These are phyloP conservation scores for Nicotiana tomentosiformis DNA, from an alignment of 257 asterid species.

Conservation along the genomic window DNA sequence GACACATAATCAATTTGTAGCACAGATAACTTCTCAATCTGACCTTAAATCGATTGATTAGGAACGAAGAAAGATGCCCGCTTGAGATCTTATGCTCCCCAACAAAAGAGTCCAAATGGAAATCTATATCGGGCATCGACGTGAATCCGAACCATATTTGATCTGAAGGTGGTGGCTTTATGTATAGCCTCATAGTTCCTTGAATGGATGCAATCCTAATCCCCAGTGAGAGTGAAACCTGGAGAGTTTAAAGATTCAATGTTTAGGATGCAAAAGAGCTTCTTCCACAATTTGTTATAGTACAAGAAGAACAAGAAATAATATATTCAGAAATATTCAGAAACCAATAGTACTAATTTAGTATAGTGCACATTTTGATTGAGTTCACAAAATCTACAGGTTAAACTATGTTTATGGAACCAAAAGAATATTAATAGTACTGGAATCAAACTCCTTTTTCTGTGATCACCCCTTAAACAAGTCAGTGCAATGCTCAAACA, in stretches of 20 bases:
- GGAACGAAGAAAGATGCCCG: slow-evolving; percentile 60
- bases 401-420: no score
- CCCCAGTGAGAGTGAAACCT: slow-evolving; percentile 84
- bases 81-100: slow-evolving; percentile 87
- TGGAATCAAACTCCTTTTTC: neutral
- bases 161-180: slow-evolving; percentile 98
- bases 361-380: no score
- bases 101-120: slow-evolving; percentile 71
- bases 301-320: neutral
- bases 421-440: no score
- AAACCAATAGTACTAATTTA: no score
- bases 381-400: no score
- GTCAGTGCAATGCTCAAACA: neutral
- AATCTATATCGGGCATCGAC: slow-evolving; percentile 82
- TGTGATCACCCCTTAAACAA: neutral
- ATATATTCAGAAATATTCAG: no score
- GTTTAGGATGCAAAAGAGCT: slow-evolving; percentile 12
- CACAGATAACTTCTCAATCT: slow-evolving; percentile 17
- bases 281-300: neutral
- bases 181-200: slow-evolving; percentile 71
- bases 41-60: slow-evolving; percentile 84
- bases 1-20: neutral
- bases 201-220: slow-evolving; percentile 67
- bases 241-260: slow-evolving; percentile 23
- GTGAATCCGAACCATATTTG: slow-evolving; percentile 88